Base-by-base conservation (phyloP, 2,329 filamentous ascomycete species). In the Xylaria sp. region DNA sequence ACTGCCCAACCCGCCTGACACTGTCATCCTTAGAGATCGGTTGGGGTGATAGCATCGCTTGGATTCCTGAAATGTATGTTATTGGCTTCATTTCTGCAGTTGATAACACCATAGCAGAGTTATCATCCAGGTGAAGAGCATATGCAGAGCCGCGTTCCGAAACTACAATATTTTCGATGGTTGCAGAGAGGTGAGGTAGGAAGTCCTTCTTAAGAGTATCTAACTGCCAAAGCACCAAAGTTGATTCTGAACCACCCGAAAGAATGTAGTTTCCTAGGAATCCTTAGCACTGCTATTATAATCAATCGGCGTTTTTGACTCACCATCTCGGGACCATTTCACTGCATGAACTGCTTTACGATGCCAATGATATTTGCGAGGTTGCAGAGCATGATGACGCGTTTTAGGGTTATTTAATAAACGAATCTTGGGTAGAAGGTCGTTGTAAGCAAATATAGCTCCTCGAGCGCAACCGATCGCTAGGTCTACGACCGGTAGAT, bases 311-410 rank as follows among this genome's bases (percentile, higher is more conserved):
- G 55, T 16, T 35, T 59, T 44, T 70, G 25, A 42, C 85, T 77
- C 86, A 93, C 95, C 94, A 85, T 99, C 96, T 73, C 86, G 85
- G 16, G 96, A 98, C 92, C 94, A 98, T 80, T 96, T 97, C 66
- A 97, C 85, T 10, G 93, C 87, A 74, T 92, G 91, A 9, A 98
- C 94, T 58, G 91, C 88, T 74, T 91, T 90, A 74, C 94, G 88
- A 80, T 99, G 96, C 96, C 96, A 99, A 79, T 98, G 96, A 62
- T 94, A 84, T 71, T 91, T 92, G 65, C 91, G 89, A 40, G 85
- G 85, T 68, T 85, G 84, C 27, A 88, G 78, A 23, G 87, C 84
- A 48, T 87, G 80, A 73, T 83, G 82, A 76, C 82, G 79, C 60
- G 74, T 74, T 42, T 80, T 80, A 1, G 78, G 75, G 55, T 79